A percentile compares a stretch with the other conserved stretches of the same genome.
Evolutionary conservation across 129 eudicot genomes (phyloP).

Genomic region (Heracleum sosnowskyi): DNA sequence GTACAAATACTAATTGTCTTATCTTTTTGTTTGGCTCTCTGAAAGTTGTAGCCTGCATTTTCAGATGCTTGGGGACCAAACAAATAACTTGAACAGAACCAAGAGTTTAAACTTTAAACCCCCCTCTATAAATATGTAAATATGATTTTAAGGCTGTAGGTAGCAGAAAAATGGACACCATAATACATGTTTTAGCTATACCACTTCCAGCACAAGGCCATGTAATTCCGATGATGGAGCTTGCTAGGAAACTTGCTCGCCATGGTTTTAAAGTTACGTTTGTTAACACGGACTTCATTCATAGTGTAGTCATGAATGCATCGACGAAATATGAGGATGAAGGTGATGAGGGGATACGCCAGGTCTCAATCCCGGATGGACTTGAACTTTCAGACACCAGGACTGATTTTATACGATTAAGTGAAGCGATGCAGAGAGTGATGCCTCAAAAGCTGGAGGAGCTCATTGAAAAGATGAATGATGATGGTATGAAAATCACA

Average conservation of each 20-base stretch:
- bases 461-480: constrained; percentile 31
- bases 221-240: constrained; percentile 50
- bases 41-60: too few relatives aligned
- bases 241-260: constrained; percentile 19
- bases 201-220: constrained; percentile 65
- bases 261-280: constrained; percentile 41
- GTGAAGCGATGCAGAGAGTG: constrained; percentile 13
- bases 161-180: not conserved
- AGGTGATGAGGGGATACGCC: constrained; percentile 11
- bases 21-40: too few relatives aligned
- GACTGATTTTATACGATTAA: constrained; percentile 25
- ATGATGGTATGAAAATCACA: constrained; percentile 14
- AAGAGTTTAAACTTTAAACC: too few relatives aligned
- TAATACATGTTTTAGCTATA: not conserved
- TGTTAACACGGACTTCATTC: constrained; percentile 17
- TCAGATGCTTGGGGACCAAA: not conserved
- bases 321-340: constrained; percentile 15
- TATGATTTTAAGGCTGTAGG: not conserved
- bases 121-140: not conserved
- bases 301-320: constrained; percentile 16
- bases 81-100: not conserved
- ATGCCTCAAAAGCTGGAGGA: constrained; percentile 34
- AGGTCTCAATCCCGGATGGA: constrained; percentile 50
- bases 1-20: too few relatives aligned
- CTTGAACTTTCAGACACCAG: constrained; percentile 51